phyloP scores from a whole-genome alignment of 208 protist genomes.

The Perkinsela sp. region DNA sequence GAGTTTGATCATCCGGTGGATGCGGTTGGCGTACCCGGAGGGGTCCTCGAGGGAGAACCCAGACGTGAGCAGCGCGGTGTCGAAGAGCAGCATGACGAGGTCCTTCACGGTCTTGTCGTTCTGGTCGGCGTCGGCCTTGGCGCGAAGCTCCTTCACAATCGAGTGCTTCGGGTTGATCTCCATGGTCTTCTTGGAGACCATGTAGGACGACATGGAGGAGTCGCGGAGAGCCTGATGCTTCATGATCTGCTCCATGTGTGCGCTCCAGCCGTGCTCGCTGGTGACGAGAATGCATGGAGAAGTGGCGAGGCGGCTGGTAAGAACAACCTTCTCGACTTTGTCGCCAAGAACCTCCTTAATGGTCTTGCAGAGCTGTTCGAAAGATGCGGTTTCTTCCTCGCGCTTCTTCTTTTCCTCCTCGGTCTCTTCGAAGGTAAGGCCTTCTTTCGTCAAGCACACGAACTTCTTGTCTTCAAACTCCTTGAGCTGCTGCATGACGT shows the following conservation, averaged over 20 bases:
- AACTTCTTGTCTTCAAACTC: constrained; percentile 93
- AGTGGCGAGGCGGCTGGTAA: constrained; percentile 69
- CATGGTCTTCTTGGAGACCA: constrained; percentile 93
- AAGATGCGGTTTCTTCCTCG: constrained; percentile 72
- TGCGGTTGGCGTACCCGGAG: constrained; percentile 64
- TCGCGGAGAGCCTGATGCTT: constrained; percentile 93
- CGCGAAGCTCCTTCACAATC: constrained; percentile 75
- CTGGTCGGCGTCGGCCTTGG: constrained; percentile 64
- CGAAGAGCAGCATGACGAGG: constrained; percentile 85
- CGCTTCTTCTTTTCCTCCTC: constrained; percentile 85
- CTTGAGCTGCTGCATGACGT: constrained; percentile 82
- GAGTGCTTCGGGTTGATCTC: constrained; percentile 90
- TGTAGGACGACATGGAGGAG: constrained; percentile 76
- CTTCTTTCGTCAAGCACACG: constrained; percentile 94
- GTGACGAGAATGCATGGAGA: constrained; percentile 93
- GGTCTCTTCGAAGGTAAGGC: constrained; percentile 75
- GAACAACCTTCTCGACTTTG: constrained; percentile 92
- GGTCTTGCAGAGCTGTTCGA: constrained; percentile 74
- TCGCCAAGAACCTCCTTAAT: constrained; percentile 96
- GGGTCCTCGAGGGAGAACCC: constrained; percentile 92
- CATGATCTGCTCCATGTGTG: constrained; percentile 98
- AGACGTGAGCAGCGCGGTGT: constrained; percentile 87
- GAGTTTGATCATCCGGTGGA: constrained; percentile 93
- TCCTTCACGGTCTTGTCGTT: constrained; percentile 90
- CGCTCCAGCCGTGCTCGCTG: constrained; percentile 89